phyloP scores from a whole-genome alignment of 176 grass and related monocot genomes.

The Typha latifolia region DNA sequence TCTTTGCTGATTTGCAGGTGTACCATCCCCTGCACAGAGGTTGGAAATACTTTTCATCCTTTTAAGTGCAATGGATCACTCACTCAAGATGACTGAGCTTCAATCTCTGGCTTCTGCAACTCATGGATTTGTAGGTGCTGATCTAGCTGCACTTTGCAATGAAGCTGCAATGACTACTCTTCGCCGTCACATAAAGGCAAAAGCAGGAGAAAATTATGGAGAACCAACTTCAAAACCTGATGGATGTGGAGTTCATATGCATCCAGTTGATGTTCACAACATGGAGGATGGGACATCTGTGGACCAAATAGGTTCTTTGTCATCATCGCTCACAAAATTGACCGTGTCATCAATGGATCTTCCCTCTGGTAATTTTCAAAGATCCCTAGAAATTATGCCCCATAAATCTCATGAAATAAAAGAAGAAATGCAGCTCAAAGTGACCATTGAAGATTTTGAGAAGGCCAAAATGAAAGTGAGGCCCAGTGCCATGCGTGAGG shows the following conservation, averaged over 20 bases:
- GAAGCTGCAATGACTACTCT: slow-evolving; percentile 68
- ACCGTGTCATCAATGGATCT: slow-evolving; percentile 30
- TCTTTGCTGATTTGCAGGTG: slow-evolving; percentile 41
- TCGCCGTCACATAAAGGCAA: slow-evolving; percentile 43
- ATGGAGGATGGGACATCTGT: background rate
- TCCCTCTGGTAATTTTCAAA: slow-evolving; percentile 5
- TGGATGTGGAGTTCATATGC: slow-evolving; percentile 3
- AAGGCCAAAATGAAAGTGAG: slow-evolving; percentile 82
- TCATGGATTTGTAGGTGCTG: slow-evolving; percentile 97
- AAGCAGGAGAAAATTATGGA: slow-evolving; percentile 10
- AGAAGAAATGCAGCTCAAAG: slow-evolving; percentile 29
- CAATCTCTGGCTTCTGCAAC: slow-evolving; percentile 45
- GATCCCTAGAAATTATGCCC: slow-evolving; percentile 12
- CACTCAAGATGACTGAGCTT: slow-evolving; percentile 33
- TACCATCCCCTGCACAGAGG: slow-evolving; percentile 77
- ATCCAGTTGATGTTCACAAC: slow-evolving; percentile 12
- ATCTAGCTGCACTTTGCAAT: slow-evolving; percentile 84
- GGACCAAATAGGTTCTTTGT: slow-evolving; percentile 31
- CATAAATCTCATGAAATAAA: slow-evolving; percentile 2
- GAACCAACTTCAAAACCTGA: slow-evolving; percentile 16
- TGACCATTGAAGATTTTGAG: slow-evolving; percentile 63
- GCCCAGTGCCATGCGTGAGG: slow-evolving; percentile 97
- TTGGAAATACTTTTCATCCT: slow-evolving; percentile 62
- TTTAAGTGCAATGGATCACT: slow-evolving; percentile 53
- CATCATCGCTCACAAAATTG: slow-evolving; percentile 51